Evolutionary conservation across 495 filamentous ascomycete genomes (phyloP).

Genomic region (Penicillium subrubescens): DNA sequence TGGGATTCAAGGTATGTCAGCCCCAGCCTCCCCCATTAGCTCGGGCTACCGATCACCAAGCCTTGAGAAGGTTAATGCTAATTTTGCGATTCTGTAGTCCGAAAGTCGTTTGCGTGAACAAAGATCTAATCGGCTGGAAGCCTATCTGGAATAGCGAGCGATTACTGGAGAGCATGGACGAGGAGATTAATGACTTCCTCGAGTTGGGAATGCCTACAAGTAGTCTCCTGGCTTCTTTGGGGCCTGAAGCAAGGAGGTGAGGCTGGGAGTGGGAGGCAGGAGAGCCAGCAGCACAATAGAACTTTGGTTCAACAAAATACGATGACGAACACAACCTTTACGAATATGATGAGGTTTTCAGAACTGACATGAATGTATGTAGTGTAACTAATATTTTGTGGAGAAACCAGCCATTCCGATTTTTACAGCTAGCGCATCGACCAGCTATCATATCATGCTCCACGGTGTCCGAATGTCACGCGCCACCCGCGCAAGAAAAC

Average conservation of each 20-base stretch:
- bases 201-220: conserved; percentile 11
- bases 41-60: too few species aligned
- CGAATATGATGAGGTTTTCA: neutral
- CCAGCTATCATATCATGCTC: too few species aligned
- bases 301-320: neutral
- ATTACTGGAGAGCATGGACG: conserved; percentile 6
- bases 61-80: neutral
- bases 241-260: neutral
- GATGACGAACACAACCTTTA: neutral
- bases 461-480: too few species aligned
- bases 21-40: too few species aligned
- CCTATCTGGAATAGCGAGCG: conserved; percentile 3
- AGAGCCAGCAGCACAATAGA: neutral
- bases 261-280: neutral
- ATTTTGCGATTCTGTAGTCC: neutral
- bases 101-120: conserved; percentile 1
- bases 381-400: neutral
- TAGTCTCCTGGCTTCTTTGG: conserved; percentile 2
- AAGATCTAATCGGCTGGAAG: conserved; percentile 8
- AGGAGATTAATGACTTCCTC: conserved; percentile 13
- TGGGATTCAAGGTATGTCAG: conserved; percentile 2
- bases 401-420: neutral
- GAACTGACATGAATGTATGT: neutral
- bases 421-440: neutral
- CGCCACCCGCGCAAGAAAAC: too few species aligned